A percentile compares a stretch with the other conserved stretches of the same genome.
These are phyloP conservation scores for Incumbomyces delicatus DNA, from an alignment of 2,329 filamentous ascomycete genomes.

Conservation along the genomic window DNA sequence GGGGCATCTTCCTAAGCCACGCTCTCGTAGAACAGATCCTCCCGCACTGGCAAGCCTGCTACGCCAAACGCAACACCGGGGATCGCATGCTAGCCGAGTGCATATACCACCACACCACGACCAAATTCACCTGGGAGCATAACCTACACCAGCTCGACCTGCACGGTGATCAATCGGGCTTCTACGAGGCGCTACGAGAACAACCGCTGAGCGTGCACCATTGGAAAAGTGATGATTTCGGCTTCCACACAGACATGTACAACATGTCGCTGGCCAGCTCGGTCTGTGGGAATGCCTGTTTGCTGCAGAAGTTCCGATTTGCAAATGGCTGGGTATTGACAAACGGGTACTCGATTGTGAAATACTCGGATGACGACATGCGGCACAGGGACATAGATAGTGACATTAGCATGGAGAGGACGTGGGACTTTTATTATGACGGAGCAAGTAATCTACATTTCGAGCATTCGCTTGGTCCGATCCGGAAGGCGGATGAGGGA, in stretches of 20 bases:
- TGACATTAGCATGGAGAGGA: conserved; percentile 41
- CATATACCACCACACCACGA: conserved; percentile 45
- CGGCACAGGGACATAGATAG: conserved; percentile 29
- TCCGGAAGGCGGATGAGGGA: conserved; percentile 31
- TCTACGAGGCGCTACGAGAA: conserved; percentile 47
- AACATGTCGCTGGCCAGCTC: conserved; percentile 41
- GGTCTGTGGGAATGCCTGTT: conserved; percentile 48
- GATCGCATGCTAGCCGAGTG: conserved; percentile 51
- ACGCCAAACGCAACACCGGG: conserved; percentile 38
- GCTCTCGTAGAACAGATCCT: conserved; percentile 42
- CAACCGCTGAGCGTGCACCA: conserved; percentile 51
- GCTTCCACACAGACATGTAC: conserved; percentile 33
- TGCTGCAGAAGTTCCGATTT: conserved; percentile 47
- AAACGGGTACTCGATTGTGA: conserved; percentile 50
- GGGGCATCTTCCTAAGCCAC: conserved; percentile 48
- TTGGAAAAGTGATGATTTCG: conserved; percentile 51
- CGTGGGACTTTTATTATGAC: conserved; percentile 39
- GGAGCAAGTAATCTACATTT: conserved; percentile 35
- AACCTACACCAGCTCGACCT: conserved; percentile 51
- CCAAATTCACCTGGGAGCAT: conserved; percentile 46
- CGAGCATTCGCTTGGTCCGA: conserved; percentile 45
- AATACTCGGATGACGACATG: conserved; percentile 33
- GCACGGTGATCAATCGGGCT: conserved; percentile 45
- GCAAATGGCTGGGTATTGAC: conserved; percentile 40
- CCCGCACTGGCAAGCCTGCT: conserved; percentile 41